phyloP scores from a whole-genome alignment of 2,329 filamentous ascomycete genomes.

The Escovopsis weberi region DNA sequence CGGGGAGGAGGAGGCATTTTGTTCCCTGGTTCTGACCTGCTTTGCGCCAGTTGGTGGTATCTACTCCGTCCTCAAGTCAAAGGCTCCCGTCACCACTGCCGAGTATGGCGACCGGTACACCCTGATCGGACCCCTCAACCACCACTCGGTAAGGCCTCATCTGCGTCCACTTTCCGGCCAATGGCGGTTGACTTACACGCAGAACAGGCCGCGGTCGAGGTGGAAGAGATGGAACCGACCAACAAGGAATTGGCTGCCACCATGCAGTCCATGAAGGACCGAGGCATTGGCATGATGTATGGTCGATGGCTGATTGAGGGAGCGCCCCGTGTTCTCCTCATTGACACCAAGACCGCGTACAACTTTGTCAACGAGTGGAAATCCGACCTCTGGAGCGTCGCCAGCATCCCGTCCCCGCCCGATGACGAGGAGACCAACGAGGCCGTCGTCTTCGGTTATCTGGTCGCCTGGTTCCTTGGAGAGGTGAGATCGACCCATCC shows the following conservation, averaged over 20 bases:
- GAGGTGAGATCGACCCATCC: conserved; percentile 47
- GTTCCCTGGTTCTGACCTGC: neutral
- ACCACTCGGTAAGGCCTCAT: conserved; percentile 54
- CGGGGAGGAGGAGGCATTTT: neutral
- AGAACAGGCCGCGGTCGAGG: conserved; percentile 79
- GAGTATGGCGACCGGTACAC: conserved; percentile 98
- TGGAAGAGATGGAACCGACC: conserved; percentile 79
- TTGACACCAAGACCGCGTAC: conserved; percentile 91
- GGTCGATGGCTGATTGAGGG: conserved; percentile 97
- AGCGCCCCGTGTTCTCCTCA: conserved; percentile 80
- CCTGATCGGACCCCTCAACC: conserved; percentile 86
- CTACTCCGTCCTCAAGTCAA: conserved; percentile 98
- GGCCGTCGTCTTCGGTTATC: conserved; percentile 90
- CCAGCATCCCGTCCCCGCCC: conserved; percentile 85
- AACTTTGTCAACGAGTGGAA: conserved; percentile 93
- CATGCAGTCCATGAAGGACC: conserved; percentile 83
- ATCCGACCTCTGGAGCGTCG: conserved; percentile 80
- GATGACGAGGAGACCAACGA: conserved; percentile 94
- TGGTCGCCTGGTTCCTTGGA: conserved; percentile 95
- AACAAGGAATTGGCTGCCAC: conserved; percentile 66
- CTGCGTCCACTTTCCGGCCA: neutral
- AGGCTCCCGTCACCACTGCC: conserved; percentile 90
- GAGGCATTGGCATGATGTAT: conserved; percentile 81
- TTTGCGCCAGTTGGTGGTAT: conserved; percentile 72
- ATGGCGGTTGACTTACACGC: neutral